Evolutionary conservation across 2,329 filamentous ascomycete genomes (phyloP).

Genomic region (Colletotrichum graminicola): DNA sequence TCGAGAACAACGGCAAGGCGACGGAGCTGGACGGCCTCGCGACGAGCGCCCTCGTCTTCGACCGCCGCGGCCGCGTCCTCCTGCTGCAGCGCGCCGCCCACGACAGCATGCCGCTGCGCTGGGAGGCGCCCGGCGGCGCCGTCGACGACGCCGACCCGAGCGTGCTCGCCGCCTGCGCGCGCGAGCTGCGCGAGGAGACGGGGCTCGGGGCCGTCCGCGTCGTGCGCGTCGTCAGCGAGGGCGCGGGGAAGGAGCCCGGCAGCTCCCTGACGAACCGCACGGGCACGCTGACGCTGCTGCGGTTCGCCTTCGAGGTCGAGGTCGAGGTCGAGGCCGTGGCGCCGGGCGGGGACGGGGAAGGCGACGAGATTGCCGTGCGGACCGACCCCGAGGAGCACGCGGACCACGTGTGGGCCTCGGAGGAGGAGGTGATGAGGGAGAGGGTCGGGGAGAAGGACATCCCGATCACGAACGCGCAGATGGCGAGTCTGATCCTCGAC

Average conservation of each 20-base stretch:
- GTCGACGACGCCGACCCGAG: conserved; percentile 57
- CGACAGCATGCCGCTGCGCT: conserved; percentile 59
- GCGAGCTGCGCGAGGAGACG: conserved; percentile 63
- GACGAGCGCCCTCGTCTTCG: conserved; percentile 53
- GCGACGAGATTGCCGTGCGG: conserved; percentile 45
- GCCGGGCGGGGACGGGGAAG: conserved; percentile 1
- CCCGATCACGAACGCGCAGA: conserved; percentile 47
- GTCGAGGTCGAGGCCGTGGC: conserved; percentile 44
- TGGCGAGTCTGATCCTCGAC: conserved; percentile 48
- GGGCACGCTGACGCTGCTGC: conserved; percentile 48
- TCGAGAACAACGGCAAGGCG: conserved; percentile 29
- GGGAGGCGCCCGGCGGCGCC: conserved; percentile 65
- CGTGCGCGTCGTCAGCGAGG: conserved; percentile 48
- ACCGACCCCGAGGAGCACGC: conserved; percentile 58
- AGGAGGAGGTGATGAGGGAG: conserved; percentile 52
- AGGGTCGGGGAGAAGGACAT: conserved; percentile 48
- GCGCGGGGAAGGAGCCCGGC: conserved; percentile 43
- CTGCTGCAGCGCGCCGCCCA: conserved; percentile 60
- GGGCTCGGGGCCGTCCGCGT: conserved; percentile 51
- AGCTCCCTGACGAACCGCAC: conserved; percentile 52
- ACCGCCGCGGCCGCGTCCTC: conserved; percentile 52
- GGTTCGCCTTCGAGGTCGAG: conserved; percentile 54
- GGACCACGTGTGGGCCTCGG: conserved; percentile 54
- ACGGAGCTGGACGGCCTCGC: conserved; percentile 47
- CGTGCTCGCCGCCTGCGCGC: conserved; percentile 58